Evolutionary conservation across 2,329 filamentous ascomycete species (phyloP), one percentile per base, ranked within the genome.

Genomic region (Trichoderma brevicompactum): DNA sequence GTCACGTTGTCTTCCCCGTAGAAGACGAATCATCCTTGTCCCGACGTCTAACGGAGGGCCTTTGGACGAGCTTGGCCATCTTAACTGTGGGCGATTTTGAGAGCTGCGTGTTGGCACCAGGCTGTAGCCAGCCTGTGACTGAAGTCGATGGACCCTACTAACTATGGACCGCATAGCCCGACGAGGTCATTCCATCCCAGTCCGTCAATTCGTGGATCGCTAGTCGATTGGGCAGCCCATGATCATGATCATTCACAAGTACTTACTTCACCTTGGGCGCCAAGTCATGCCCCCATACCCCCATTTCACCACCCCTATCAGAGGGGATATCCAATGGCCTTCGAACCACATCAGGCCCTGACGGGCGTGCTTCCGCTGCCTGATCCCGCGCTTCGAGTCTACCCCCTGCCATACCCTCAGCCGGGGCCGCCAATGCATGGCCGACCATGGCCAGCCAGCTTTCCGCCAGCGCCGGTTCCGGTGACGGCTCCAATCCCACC

Each of bases 71-170:
- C 34, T 49, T 65, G 49, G 46, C 44, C 44, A 36, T 17, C 23
- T 43, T 34, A 28, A 36, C 12, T 5, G 6, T 10, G 44, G 10
- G 15, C 7, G 34, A 38, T 36, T 44, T 23, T 44, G 38, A 41
- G 40, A 17, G 12, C 36, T 13, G 34, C 48, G 32, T 44, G 38
- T 43, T 43, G 23, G 36, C 13, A 50, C 40, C 23, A 19, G 49
- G 49, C 48, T 53, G 41, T 43, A n/a, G 19, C 36, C 44, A 34
- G 65, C 55, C 55, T 50, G 34, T 34, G 32, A 17, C 23, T 7
- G 40, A 58, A 12, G 43, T 40, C 60, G 52, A 71, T 77, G 71
- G 75, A 77, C 56, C 71, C 71, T 41, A 75, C 77, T 73, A 73
- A 77, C 58, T 76, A 73, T 59, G 58, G 72, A 56, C 70, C 74